These are phyloP conservation scores for Echites panduratus DNA, from an alignment of 257 asterid genomes.

Conservation along the genomic window DNA sequence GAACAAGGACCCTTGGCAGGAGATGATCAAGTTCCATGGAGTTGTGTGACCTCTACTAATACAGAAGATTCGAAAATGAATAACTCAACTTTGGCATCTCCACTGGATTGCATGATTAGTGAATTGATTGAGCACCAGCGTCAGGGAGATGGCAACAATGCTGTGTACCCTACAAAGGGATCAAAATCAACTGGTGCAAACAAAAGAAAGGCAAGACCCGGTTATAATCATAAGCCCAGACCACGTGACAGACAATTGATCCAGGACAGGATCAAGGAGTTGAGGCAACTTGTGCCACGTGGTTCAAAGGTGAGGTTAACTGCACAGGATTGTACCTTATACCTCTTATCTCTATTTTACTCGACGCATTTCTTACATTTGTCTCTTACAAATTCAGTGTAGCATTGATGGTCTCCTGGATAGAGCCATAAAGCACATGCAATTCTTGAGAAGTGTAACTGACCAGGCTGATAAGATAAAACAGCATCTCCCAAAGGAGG, in stretches of 20 bases:
- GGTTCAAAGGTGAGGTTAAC: constrained; percentile 52
- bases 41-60: constrained; percentile 33
- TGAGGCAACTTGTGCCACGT: constrained; percentile 83
- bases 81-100: constrained; percentile 35
- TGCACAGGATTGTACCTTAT: not conserved
- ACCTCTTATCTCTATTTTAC: not conserved
- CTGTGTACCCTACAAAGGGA: constrained; percentile 24
- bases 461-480: constrained; percentile 66
- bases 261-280: constrained; percentile 85
- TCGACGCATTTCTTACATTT: not conserved
- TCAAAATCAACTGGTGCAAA: constrained; percentile 33
- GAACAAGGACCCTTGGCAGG: constrained; percentile 24
- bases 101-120: constrained; percentile 39
- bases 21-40: constrained; percentile 30
- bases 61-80: constrained; percentile 16
- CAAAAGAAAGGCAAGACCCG: constrained; percentile 44
- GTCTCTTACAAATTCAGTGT: constrained; percentile 46
- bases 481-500: constrained; percentile 46
- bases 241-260: constrained; percentile 96
- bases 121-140: constrained; percentile 32
- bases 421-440: constrained; percentile 86
- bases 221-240: constrained; percentile 49
- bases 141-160: constrained; percentile 29
- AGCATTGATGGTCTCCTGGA: constrained; percentile 96
- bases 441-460: constrained; percentile 55